These are phyloP conservation scores for Podaxis sp. DNA, from an alignment of 768 basidiomycete species.

Conservation along the genomic window DNA sequence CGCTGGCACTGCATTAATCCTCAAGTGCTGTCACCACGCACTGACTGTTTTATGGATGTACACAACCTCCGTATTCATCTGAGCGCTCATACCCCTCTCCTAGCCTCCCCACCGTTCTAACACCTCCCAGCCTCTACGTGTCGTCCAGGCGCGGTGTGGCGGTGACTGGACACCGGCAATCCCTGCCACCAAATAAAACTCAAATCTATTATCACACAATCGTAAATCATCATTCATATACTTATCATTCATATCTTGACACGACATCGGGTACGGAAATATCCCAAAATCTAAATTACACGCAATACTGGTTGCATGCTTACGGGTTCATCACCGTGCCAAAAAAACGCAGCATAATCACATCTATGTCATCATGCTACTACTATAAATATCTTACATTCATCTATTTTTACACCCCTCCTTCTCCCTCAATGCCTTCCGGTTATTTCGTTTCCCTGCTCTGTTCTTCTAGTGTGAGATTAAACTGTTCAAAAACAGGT, in stretches of 20 bases:
- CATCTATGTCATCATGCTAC: no score
- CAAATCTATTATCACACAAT: no score
- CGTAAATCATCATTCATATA: no score
- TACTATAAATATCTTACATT: neutral
- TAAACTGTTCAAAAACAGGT: neutral
- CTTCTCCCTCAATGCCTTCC: neutral
- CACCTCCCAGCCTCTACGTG: neutral
- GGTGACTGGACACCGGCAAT: no score
- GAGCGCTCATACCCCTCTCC: neutral
- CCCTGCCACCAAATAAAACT: neutral
- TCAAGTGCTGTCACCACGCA: neutral
- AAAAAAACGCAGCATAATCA: no score
- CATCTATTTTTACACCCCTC: neutral
- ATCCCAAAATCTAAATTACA: no score
- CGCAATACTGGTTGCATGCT: no score
- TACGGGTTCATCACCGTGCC: no score
- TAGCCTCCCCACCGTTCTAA: neutral
- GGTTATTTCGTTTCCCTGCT: neutral
- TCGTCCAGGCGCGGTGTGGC: neutral
- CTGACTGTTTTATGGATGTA: no score
- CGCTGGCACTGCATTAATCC: neutral
- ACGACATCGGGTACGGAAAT: no score
- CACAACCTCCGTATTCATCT: neutral
- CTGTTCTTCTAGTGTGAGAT: neutral
- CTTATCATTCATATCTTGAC: no score